Conservation (phyloP, 2,329 filamentous ascomycete species). For the Fusarium torulosum region DNA sequence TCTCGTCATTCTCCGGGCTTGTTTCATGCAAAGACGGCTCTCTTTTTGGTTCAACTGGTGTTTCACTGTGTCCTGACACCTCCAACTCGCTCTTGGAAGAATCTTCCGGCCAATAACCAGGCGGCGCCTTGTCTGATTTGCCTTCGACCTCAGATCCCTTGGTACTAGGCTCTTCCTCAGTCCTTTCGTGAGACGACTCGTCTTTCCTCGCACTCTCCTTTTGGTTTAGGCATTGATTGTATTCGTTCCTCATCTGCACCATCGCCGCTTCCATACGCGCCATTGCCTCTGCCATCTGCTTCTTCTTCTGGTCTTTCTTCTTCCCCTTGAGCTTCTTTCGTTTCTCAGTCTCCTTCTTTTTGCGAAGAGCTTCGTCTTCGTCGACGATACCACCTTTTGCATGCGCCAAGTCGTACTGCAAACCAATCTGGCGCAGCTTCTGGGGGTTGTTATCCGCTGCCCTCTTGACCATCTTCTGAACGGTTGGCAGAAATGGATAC, state of each 20-base stretch:
- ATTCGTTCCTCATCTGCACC: conserved; percentile 45
- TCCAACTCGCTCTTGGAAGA: conserved; percentile 39
- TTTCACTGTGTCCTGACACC: conserved; percentile 8
- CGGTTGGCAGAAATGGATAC: conserved; percentile 59
- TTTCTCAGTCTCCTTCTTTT: conserved; percentile 44
- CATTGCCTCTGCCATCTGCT: conserved; percentile 46
- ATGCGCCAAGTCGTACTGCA: conserved; percentile 72
- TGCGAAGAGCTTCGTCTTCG: conserved; percentile 57
- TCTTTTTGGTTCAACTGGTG: conserved; percentile 7
- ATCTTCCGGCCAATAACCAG: conserved; percentile 42
- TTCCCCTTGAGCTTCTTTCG: conserved; percentile 45
- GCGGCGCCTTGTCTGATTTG: conserved; percentile 26
- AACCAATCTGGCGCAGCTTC: conserved; percentile 72
- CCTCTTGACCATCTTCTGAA: conserved; percentile 70
- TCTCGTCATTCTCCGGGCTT: conserved; percentile 23
- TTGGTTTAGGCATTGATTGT: conserved; percentile 35
- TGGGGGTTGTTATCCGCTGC: conserved; percentile 63
- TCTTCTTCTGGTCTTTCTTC: conserved; percentile 45
- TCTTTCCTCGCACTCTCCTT: conserved; percentile 19
- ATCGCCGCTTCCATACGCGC: conserved; percentile 44
- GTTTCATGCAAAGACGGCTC: conserved; percentile 17
- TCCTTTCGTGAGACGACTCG: conserved; percentile 6
- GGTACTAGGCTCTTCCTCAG: conserved; percentile 19
- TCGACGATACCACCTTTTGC: conserved; percentile 67
- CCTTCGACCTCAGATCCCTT: conserved; percentile 18